Evolutionary conservation across 2,329 filamentous ascomycete genomes (phyloP).

Genomic region (Fusarium sp.): DNA sequence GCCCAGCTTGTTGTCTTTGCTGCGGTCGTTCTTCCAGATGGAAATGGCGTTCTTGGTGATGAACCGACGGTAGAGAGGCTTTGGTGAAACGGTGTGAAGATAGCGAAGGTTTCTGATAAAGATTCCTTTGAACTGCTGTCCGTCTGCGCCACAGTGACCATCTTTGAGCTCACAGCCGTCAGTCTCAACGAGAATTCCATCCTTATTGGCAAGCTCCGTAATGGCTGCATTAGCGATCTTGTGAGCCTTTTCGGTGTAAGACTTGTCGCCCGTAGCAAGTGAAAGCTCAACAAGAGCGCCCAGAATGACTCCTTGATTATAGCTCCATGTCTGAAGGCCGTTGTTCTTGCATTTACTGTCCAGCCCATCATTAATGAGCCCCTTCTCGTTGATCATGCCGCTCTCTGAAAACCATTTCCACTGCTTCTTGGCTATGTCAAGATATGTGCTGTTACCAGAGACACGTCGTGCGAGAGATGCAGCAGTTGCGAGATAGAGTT

Average conservation of each 20-base stretch:
- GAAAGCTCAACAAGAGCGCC: conserved; percentile 67
- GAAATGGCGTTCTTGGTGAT: conserved; percentile 73
- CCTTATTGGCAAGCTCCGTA: conserved; percentile 56
- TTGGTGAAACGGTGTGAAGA: conserved; percentile 65
- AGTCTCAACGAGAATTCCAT: conserved; percentile 61
- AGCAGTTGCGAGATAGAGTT: conserved; percentile 68
- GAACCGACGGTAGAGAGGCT: conserved; percentile 64
- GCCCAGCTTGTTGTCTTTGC: conserved; percentile 66
- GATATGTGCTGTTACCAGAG: conserved; percentile 57
- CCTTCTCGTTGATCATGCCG: conserved; percentile 65
- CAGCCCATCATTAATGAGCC: conserved; percentile 68
- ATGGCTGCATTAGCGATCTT: conserved; percentile 68
- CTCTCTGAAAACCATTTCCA: conserved; percentile 67
- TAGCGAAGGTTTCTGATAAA: conserved; percentile 75
- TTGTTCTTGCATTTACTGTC: conserved; percentile 64
- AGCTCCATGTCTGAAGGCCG: conserved; percentile 63
- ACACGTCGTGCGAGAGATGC: conserved; percentile 66
- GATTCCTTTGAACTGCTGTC: conserved; percentile 78
- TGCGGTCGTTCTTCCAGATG: conserved; percentile 72
- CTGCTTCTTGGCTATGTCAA: conserved; percentile 62
- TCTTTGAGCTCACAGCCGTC: conserved; percentile 53
- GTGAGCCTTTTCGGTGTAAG: conserved; percentile 59
- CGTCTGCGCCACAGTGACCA: conserved; percentile 61
- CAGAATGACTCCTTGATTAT: conserved; percentile 71
- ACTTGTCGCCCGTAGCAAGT: conserved; percentile 57